Base-by-base conservation (phyloP, 257 asterid genomes). In the Gynochthodes officinalis region DNA sequence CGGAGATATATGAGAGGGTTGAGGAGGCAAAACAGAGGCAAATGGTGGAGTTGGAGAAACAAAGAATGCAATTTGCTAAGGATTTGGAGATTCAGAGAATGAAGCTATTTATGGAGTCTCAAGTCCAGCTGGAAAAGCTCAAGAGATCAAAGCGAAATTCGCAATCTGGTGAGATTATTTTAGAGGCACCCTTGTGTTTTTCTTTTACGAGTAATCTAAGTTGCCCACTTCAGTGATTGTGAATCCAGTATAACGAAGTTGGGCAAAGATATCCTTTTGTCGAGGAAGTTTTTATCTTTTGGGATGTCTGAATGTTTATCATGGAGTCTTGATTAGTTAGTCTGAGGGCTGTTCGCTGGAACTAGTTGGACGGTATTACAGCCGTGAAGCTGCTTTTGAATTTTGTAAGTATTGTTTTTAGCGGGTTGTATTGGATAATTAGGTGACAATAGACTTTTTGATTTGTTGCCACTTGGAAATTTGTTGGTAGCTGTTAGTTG, bases 31-130 rank as follows among this genome's bases (percentile, higher is more conserved):
- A 94, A 69, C 96, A 88, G 85, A 75, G 89, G 79, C 97, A 89
- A 78, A 81, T 94, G 88, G 85, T 91, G 87, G 98, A 94, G 74
- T 68, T 89, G 80, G 98, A 93, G 92, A 91, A 89, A 76, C 93
- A 93, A 65, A 87, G 96, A 79, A 89, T 89, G 94, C 91, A 89
- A 71, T 91, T 91, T 73, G 85, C 94, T 0, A 87, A 85, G 79
- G 98, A 94, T 78, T 80, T 94, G 83, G 98, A 94, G 86, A 80
- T 91, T 73, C 96, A 87, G 81, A 89, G 96, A 76, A 87, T 92
- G 92, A 87, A 92, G 75, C 77, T 88, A 12, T 82, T 85, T 78
- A 81, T 88, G 93, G 96, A 91, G 64, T 86, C 95, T 39, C 96
- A 89, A 79, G 79, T 90, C 67, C 90, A 84, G 67, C 80, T 90